Conservation (phyloP, 345 rosid genomes). For the Brassica carinata region DNA sequence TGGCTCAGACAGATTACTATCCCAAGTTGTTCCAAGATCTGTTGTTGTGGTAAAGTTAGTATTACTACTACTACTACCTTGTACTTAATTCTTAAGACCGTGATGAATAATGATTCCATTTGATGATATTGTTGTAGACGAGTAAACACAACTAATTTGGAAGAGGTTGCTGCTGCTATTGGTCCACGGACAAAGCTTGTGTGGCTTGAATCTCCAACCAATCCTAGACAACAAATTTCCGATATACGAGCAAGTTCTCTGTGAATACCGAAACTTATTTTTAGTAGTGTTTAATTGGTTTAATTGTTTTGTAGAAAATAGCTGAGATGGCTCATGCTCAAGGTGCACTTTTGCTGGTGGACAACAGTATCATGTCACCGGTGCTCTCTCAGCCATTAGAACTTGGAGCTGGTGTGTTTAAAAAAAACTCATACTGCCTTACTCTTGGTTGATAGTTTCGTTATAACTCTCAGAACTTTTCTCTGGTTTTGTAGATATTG, state of each 20-base stretch:
- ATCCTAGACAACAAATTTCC: conserved; percentile 79
- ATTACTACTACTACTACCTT: neutral
- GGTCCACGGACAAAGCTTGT: conserved; percentile 82
- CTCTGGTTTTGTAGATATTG: conserved; percentile 61
- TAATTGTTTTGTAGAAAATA: conserved; percentile 57
- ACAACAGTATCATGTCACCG: conserved; percentile 95
- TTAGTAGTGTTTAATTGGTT: neutral
- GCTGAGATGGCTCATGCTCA: conserved; percentile 77
- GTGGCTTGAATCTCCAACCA: conserved; percentile 93
- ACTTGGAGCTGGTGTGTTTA: conserved; percentile 82
- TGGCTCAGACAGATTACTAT: conserved; percentile 86
- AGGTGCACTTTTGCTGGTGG: conserved; percentile 84
- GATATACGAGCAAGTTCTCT: conserved; percentile 53
- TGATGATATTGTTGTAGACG: conserved; percentile 54
- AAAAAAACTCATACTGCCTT: neutral
- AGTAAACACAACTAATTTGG: conserved; percentile 68
- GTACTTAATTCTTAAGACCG: no score
- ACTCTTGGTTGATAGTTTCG: neutral
- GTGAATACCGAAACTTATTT: no score
- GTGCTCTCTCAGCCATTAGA: conserved; percentile 83
- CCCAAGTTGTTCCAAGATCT: conserved; percentile 74
- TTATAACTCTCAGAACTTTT: neutral
- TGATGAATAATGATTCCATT: neutral
- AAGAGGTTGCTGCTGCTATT: conserved; percentile 78
- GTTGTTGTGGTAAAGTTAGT: conserved; percentile 84